These are phyloP conservation scores for Xylaria sp. DNA, from an alignment of 495 filamentous ascomycete species.

Conservation along the genomic window DNA sequence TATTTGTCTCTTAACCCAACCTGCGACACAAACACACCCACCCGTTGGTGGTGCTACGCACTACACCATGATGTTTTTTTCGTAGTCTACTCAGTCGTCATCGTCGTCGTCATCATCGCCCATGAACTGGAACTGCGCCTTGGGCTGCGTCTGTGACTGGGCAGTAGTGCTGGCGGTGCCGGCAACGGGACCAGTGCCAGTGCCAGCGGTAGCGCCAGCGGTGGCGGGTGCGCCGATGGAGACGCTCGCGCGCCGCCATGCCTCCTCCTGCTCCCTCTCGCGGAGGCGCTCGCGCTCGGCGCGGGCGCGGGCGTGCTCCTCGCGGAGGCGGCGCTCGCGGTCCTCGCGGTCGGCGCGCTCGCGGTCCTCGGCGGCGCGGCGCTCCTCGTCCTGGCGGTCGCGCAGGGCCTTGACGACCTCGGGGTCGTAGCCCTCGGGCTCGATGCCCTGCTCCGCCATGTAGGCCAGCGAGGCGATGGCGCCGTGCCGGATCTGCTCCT, in stretches of 20 bases:
- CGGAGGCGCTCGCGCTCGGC: conserved; percentile 33
- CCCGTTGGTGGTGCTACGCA: not conserved
- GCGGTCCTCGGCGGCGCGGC: conserved; percentile 48
- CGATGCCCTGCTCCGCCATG: conserved; percentile 63
- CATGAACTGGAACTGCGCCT: conserved; percentile 61
- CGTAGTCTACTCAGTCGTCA: conserved; percentile 44
- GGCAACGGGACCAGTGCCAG: not conserved
- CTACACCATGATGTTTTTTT: no score
- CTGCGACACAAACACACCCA: not conserved
- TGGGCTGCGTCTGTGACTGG: conserved; percentile 33
- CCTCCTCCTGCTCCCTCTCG: conserved; percentile 44
- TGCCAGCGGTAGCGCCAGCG: not conserved
- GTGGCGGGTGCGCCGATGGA: conserved; percentile 22
- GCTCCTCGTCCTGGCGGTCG: conserved; percentile 49
- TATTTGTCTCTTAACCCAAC: not conserved
- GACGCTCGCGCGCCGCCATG: conserved; percentile 46
- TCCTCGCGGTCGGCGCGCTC: conserved; percentile 54
- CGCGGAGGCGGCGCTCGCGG: conserved; percentile 44
- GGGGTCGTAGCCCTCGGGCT: conserved; percentile 62
- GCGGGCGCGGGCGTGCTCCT: conserved; percentile 42
- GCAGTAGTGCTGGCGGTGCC: not conserved
- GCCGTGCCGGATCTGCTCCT: conserved; percentile 67
- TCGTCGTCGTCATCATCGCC: conserved; percentile 61
- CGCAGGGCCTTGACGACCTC: conserved; percentile 54
- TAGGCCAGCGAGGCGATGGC: conserved; percentile 65